Conservation (phyloP, 2,329 filamentous ascomycete genomes). For the Esteya vermicola region DNA sequence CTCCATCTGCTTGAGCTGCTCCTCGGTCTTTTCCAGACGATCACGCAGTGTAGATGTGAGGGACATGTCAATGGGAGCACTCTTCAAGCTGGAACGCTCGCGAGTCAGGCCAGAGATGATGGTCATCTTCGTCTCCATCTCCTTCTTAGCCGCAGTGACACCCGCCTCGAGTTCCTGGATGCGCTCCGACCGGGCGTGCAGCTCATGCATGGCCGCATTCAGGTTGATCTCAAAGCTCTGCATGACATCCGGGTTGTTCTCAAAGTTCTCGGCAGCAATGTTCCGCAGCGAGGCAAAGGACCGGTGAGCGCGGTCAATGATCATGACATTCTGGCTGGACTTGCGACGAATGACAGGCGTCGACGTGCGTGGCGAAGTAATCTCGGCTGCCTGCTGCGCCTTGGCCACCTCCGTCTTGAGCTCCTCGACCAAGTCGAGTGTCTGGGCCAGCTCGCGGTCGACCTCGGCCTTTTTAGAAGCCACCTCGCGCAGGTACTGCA, state of each 20-base stretch:
- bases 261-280: constrained; percentile 76
- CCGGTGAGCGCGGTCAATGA: constrained; percentile 79
- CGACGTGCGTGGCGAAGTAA: constrained; percentile 47
- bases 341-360: constrained; percentile 80
- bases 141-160: constrained; percentile 69
- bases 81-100: constrained; percentile 80
- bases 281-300: constrained; percentile 83
- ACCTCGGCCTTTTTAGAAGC: constrained; percentile 65
- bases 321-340: constrained; percentile 78
- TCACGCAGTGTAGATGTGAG: constrained; percentile 77
- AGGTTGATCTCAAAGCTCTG: constrained; percentile 89
- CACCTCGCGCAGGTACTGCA: constrained; percentile 56
- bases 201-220: constrained; percentile 82
- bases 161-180: constrained; percentile 84
- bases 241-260: constrained; percentile 66
- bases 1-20: constrained; percentile 59
- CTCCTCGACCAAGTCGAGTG: constrained; percentile 76
- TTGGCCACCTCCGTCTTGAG: constrained; percentile 77
- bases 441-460: constrained; percentile 57
- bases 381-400: constrained; percentile 47
- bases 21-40: constrained; percentile 77
- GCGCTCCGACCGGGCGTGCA: constrained; percentile 73
- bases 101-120: constrained; percentile 90
- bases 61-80: constrained; percentile 76
- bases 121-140: constrained; percentile 93